Conservation (phyloP, 2,329 filamentous ascomycete genomes). For the Podosphaera leucotricha region DNA sequence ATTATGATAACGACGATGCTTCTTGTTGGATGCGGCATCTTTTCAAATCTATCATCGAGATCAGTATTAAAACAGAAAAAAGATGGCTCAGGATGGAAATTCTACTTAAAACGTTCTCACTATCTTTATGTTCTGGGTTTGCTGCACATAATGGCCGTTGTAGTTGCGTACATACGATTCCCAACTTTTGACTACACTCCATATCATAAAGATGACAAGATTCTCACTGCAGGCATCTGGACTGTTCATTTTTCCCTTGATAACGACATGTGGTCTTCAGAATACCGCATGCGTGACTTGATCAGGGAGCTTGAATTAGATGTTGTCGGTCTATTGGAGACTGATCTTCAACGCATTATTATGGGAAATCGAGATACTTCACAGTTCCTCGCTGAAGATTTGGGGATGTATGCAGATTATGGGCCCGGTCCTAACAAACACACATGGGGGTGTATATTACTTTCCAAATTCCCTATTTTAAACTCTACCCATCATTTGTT, state of each 20-base stretch:
- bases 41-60: constrained; percentile 32
- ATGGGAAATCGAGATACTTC: constrained; percentile 97
- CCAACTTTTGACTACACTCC: constrained; percentile 78
- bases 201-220: constrained; percentile 67
- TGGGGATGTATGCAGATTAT: constrained; percentile 97
- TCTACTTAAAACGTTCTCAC: constrained; percentile 30
- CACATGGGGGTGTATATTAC: constrained; percentile 80
- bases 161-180: constrained; percentile 71
- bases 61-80: constrained; percentile 16
- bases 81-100: constrained; percentile 19
- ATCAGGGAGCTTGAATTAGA: constrained; percentile 93
- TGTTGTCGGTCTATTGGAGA: constrained; percentile 82
- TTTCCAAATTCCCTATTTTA: constrained; percentile 93
- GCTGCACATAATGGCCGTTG: constrained; percentile 59
- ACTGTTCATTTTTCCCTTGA: constrained; percentile 95
- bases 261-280: constrained; percentile 97
- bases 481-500: constrained; percentile 93
- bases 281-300: constrained; percentile 76
- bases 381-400: constrained; percentile 80
- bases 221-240: constrained; percentile 92
- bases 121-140: constrained; percentile 48
- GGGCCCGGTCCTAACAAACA: constrained; percentile 97
- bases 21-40: constrained; percentile 63
- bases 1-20: constrained; percentile 76
- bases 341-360: constrained; percentile 88